Conservation (phyloP, 1,284 basidiomycete genomes). For the Apiotrichum domesticum region DNA sequence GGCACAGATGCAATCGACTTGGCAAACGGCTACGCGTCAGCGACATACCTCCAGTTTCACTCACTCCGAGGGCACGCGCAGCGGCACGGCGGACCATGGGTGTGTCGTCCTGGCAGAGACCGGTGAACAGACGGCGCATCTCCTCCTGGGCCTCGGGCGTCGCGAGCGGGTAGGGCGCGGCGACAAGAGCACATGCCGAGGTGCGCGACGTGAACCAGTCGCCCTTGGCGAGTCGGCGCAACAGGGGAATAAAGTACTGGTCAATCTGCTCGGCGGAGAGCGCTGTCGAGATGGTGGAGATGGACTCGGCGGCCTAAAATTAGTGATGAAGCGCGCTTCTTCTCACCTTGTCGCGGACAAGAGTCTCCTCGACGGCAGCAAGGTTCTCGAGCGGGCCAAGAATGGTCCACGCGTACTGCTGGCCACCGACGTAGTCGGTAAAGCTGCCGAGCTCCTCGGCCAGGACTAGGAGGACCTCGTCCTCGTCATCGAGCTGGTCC, state of each 20-base stretch:
- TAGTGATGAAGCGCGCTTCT: neutral
- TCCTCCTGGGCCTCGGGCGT: conserved; percentile 74
- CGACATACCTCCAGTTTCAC: conserved; percentile 43
- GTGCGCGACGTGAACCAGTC: conserved; percentile 99
- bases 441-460: conserved; percentile 92
- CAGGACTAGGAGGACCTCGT: conserved; percentile 93
- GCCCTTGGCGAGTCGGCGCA: conserved; percentile 82
- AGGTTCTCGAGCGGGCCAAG: conserved; percentile 93
- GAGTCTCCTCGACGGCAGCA: conserved; percentile 94
- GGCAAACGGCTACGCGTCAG: conserved; percentile 59
- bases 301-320: conserved; percentile 84
- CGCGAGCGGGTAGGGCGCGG: conserved; percentile 82
- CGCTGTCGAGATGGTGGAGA: conserved; percentile 79
- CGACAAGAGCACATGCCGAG: conserved; percentile 89
- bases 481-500: conserved; percentile 98
- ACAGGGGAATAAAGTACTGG: conserved; percentile 83
- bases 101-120: conserved; percentile 87
- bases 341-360: conserved; percentile 92
- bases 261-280: conserved; percentile 79
- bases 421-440: conserved; percentile 92
- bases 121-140: conserved; percentile 75
- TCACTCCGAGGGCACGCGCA: conserved; percentile 88
- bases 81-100: conserved; percentile 98
- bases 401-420: conserved; percentile 78
- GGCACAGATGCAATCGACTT: conserved; percentile 56